Evolutionary conservation across 2,329 filamentous ascomycete species (phyloP), one percentile per base, ranked within the genome.

Genomic region (Aulographum hederae): DNA sequence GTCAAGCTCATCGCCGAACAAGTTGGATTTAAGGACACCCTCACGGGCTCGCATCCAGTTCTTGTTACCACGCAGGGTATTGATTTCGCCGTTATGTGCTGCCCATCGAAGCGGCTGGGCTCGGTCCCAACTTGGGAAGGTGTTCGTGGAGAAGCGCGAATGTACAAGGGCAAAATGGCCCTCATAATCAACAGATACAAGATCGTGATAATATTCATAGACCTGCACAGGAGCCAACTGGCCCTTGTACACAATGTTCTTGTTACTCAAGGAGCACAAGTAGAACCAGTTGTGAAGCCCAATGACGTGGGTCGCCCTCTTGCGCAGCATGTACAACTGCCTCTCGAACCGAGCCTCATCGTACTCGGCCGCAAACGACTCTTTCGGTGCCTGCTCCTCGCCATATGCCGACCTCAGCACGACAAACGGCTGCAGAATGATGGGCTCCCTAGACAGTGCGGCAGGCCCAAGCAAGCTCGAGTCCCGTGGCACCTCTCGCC

Each of bases 21-120:
- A 65, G 41, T 85, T 75, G 2, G 86, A 95, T 51, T 82, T 79
- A 69, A 95, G 79, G 41, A 93, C 75, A 56, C 86, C 86, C 60
- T 95, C 86, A 49, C 86, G 76, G 39, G 86, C 86, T 44, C 85
- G 78, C 86, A 95, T 95, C 86, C 86, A 95, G 60, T 95, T 95
- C 68, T 95, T 95, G 65, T 95, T 95, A 38, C 86, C 86, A 51
- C 86, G 78, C 38, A 95, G 63, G 2, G 86, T 95, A 58, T 95
- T 95, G 52, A 95, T 95, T 61, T 95, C 86, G 65, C 86, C 86
- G 54, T 95, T 95, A 65, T 95, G 86, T 47, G 86, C 86, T 41
- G 85, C 85, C 86, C 86, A 95, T 58, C 86, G 73, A 41, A 95
- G 63, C 39, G 86, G 86, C 61, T 95, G 86, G 38, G 86, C 89